Evolutionary conservation across 2,329 filamentous ascomycete species (phyloP).

Genomic region (Teratosphaeria viscida): DNA sequence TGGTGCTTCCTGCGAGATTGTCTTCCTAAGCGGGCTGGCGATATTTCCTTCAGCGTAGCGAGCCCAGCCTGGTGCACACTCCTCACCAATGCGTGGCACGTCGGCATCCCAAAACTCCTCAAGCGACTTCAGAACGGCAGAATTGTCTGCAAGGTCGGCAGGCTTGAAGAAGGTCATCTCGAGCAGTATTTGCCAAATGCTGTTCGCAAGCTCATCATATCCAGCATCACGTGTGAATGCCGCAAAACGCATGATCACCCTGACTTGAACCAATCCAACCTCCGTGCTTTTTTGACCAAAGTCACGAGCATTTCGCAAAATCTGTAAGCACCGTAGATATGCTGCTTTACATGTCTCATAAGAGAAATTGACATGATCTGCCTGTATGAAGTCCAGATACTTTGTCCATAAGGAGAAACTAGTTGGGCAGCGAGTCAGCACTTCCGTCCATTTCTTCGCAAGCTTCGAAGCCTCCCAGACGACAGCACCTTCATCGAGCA

Average conservation of each 20-base stretch:
- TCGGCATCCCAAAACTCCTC: constrained; percentile 83
- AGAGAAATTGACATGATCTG: constrained; percentile 53
- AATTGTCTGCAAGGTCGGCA: not conserved
- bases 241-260: constrained; percentile 66
- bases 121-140: constrained; percentile 35
- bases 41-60: constrained; percentile 25
- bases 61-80: constrained; percentile 59
- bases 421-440: constrained; percentile 45
- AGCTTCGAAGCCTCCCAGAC: constrained; percentile 60
- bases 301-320: constrained; percentile 2
- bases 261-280: constrained; percentile 43
- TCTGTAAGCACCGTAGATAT: constrained; percentile 47
- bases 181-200: constrained; percentile 71
- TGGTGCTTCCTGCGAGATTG: not conserved
- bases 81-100: constrained; percentile 65
- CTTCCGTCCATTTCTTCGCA: constrained; percentile 54
- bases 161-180: constrained; percentile 61
- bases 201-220: constrained; percentile 65
- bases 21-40: not conserved
- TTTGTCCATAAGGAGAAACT: constrained; percentile 61
- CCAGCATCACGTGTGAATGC: constrained; percentile 65
- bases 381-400: constrained; percentile 62
- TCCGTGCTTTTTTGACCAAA: not conserved
- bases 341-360: constrained; percentile 55
- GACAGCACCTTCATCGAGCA: constrained; percentile 64